Conservation (phyloP, 768 basidiomycete genomes). For the Russula griseocarnosa region DNA sequence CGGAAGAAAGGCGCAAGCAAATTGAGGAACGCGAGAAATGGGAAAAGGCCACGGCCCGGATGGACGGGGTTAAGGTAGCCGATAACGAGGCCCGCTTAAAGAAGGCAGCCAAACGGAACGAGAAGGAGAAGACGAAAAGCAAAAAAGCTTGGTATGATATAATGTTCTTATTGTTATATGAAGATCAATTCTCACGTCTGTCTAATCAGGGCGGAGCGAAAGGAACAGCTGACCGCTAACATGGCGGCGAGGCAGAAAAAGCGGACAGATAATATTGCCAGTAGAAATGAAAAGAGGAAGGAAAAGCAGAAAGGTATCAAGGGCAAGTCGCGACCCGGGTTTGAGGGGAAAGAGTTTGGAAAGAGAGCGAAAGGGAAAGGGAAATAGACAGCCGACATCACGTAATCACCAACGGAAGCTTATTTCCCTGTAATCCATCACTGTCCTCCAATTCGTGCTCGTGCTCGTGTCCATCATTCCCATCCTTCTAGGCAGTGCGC, state of each 20-base stretch:
- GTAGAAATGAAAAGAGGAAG: slow-evolving; percentile 70
- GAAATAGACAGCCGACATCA: background rate
- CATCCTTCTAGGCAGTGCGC: background rate
- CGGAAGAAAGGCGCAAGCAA: slow-evolving; percentile 78
- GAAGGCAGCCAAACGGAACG: slow-evolving; percentile 89
- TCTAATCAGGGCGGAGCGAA: slow-evolving; percentile 74
- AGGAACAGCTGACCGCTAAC: slow-evolving; percentile 65
- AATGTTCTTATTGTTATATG: slow-evolving; percentile 1
- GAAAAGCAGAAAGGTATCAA: slow-evolving; percentile 55
- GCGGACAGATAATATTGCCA: slow-evolving; percentile 83
- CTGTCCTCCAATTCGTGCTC: too few relatives aligned
- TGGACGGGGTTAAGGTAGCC: slow-evolving; percentile 85
- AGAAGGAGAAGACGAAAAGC: slow-evolving; percentile 82
- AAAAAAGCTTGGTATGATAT: slow-evolving; percentile 81
- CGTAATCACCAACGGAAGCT: slow-evolving; percentile 8
- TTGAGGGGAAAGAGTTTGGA: slow-evolving; percentile 80
- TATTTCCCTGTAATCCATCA: background rate
- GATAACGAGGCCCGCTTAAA: slow-evolving; percentile 84
- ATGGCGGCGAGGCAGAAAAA: slow-evolving; percentile 91
- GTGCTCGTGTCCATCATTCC: background rate
- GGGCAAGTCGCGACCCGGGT: slow-evolving; percentile 70
- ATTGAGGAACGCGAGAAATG: slow-evolving; percentile 83
- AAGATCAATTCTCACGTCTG: slow-evolving; percentile 6
- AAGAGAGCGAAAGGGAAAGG: slow-evolving; percentile 35
- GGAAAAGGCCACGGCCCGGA: slow-evolving; percentile 82